These are phyloP conservation scores for Tolypocladium pustulatum DNA, from an alignment of 2,329 filamentous ascomycete genomes.

Conservation along the genomic window DNA sequence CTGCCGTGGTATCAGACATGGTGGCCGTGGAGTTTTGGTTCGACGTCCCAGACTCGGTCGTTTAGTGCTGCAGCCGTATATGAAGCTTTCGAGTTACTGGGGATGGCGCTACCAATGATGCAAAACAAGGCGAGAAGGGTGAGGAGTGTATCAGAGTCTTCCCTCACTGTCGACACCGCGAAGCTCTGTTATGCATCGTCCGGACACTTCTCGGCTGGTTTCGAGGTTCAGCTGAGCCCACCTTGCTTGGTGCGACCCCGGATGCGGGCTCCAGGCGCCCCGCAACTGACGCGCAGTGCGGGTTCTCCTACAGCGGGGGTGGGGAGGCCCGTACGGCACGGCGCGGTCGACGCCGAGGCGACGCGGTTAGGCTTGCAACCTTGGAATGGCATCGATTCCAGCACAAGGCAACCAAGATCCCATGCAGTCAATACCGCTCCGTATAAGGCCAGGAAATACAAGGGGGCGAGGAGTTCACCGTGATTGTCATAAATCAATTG, in stretches of 20 bases:
- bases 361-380: background rate
- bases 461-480: background rate
- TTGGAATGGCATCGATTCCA: background rate
- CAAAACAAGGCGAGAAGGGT: background rate
- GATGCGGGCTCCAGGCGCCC: background rate
- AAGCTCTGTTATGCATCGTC: background rate
- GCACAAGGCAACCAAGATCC: background rate
- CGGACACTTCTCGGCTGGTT: slow-evolving; percentile 22
- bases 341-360: background rate
- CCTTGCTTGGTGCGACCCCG: background rate
- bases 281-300: background rate
- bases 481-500: background rate
- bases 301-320: background rate
- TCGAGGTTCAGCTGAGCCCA: background rate
- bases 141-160: too few relatives aligned
- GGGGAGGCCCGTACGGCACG: background rate
- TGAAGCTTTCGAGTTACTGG: too few relatives aligned
- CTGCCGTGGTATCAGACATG: slow-evolving; percentile 21
- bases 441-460: too few relatives aligned
- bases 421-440: background rate
- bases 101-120: too few relatives aligned
- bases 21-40: background rate
- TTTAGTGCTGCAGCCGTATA: background rate
- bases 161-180: background rate
- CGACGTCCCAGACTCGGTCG: background rate